Percentiles rank a stretch among this genome's conserved stretches.
Evolutionary conservation across 768 basidiomycete species (phyloP).

Genomic region (Scleroderma citrinum): DNA sequence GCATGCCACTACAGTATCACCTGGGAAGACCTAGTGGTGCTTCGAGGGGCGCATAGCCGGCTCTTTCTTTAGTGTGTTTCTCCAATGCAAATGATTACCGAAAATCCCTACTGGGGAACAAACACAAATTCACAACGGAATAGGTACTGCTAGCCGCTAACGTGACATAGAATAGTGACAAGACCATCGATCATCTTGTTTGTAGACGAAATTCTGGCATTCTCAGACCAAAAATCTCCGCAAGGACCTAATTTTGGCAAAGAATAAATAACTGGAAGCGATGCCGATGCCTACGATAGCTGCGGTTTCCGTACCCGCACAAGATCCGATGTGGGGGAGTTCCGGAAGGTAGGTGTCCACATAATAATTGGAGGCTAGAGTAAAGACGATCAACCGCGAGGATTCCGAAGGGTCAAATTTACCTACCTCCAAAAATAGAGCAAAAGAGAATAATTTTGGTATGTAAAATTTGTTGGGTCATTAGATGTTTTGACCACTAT

Average conservation of each 20-base stretch:
- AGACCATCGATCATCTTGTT: no score
- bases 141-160: no score
- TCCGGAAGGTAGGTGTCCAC: neutral
- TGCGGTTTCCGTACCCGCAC: neutral
- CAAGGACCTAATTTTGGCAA: neutral
- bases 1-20: no score
- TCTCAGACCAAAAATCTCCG: neutral
- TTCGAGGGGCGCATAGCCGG: no score
- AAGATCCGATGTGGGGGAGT: neutral
- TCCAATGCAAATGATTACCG: no score
- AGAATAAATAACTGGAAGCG: neutral
- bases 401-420: neutral
- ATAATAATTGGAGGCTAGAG: neutral
- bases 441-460: neutral
- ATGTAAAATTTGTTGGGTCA: neutral
- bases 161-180: no score
- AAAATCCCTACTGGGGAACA: no score
- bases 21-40: no score
- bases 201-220: no score
- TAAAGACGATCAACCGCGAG: neutral
- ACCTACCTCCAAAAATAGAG: neutral
- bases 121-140: no score
- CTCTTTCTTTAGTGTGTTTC: no score
- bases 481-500: neutral
- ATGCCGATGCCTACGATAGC: neutral